Evolutionary conservation across 768 basidiomycete genomes (phyloP), one percentile per base, ranked within the genome.

Genomic region (Mycena amicta): DNA sequence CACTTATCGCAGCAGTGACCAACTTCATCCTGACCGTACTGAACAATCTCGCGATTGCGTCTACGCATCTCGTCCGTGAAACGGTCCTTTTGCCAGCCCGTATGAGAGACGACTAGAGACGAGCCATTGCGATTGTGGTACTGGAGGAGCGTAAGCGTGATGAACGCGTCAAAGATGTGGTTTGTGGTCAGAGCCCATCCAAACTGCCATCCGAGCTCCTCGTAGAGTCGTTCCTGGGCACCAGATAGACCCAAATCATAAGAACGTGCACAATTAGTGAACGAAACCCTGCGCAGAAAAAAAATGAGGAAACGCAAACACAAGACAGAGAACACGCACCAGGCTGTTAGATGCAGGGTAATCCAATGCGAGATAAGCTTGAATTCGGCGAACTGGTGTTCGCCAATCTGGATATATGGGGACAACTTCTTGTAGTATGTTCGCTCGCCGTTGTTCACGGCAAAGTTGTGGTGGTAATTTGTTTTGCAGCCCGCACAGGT

Each of bases 161-260:
- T 50, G 47, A 73, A 75, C 0, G 61, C 66, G 60, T 71, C 68
- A 68, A 71, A 75, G 16, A 75, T 66, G 37, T 75, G 69, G 12
- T 71, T 63, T 2, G 65, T 64, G 0, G 65, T 59, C 2, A 71
- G 59, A 16, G 20, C 1, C 15, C 37, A 33, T 50, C 61, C 16
- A 43, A 74, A 66, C 28, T 64, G 51, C 70, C 69, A 74, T 3
- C 60, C 65, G 5, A 22, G 43, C 5, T 37, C 46, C n/a, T 46
- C 37, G 4, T 66, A 45, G 31, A 50, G 20, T 5, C 33, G 20
- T n/a, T 62, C 52, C 13, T 57, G 50, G 2, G 52, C n/a, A 4
- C 55, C 57, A 15, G 58, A 52, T 1, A 62, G 51, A 2, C 51
- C 53, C 55, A 65, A 57, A 18, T 68, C 53, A 18, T 66, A 68